Evolutionary conservation across 75 land plant genomes (phyloP).

Genomic region (Azolla pinnata): DNA sequence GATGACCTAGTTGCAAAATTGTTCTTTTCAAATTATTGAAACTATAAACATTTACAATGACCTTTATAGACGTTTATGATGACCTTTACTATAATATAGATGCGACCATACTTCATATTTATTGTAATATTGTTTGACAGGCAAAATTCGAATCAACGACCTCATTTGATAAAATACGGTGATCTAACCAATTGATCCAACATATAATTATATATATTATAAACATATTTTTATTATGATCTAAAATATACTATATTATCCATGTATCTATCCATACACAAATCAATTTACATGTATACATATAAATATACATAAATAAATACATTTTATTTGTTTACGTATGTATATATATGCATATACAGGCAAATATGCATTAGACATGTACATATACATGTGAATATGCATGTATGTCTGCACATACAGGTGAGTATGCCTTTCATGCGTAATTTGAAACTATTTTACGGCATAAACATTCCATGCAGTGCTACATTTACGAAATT

Average conservation of each 20-base stretch:
- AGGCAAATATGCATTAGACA: neutral
- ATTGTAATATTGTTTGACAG: neutral
- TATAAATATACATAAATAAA: neutral
- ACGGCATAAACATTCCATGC: no score
- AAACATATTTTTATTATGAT: no score
- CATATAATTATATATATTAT: neutral
- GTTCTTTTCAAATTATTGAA: no score
- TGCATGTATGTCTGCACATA: neutral
- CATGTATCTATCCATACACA: neutral
- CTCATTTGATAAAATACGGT: neutral
- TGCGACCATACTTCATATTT: neutral
- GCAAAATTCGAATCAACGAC: neutral
- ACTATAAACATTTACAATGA: no score
- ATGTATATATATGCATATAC: neutral
- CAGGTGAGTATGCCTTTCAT: no score
- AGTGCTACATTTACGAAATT: no score
- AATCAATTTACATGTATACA: neutral
- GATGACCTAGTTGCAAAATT: no score
- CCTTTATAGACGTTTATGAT: no score
- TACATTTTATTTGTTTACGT: neutral
- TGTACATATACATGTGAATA: neutral
- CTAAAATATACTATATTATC: neutral
- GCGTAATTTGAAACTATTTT: no score
- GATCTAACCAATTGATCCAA: neutral
- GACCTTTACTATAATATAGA: no score